Conservation (phyloP, 2,329 filamentous ascomycete genomes). For the Akanthomyces lecanii region DNA sequence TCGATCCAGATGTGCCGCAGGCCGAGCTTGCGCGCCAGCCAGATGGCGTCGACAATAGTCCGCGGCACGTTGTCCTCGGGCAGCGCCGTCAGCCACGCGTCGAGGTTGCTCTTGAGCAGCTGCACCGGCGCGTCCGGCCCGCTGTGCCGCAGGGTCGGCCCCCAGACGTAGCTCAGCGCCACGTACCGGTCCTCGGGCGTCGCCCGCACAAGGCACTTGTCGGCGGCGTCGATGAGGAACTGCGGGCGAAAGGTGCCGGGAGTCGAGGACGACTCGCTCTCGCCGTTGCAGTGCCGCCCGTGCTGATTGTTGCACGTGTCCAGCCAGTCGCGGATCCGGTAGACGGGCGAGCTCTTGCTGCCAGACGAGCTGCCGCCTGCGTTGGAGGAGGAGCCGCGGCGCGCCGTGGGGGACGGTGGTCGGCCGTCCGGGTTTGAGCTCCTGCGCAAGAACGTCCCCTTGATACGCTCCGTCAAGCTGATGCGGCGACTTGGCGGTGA, state of each 20-base stretch:
- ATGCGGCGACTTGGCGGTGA: slow-evolving; percentile 33
- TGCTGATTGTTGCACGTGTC: slow-evolving; percentile 41
- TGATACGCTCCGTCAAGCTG: slow-evolving; percentile 39
- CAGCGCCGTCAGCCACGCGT: slow-evolving; percentile 32
- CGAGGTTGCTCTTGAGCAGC: slow-evolving; percentile 34
- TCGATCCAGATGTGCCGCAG: slow-evolving; percentile 45
- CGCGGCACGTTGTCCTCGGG: slow-evolving; percentile 37
- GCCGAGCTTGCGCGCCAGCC: slow-evolving; percentile 40
- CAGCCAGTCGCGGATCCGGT: slow-evolving; percentile 40
- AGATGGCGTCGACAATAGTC: slow-evolving; percentile 42
- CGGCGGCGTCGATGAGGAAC: slow-evolving; percentile 39
- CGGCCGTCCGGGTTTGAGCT: slow-evolving; percentile 26
- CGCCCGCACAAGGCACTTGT: slow-evolving; percentile 36
- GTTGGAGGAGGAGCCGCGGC: not conserved
- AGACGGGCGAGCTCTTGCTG: slow-evolving; percentile 32
- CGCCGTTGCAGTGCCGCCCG: slow-evolving; percentile 35
- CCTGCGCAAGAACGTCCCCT: slow-evolving; percentile 31
- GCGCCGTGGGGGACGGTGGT: slow-evolving; percentile 25
- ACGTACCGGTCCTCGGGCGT: slow-evolving; percentile 38
- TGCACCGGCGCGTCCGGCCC: slow-evolving; percentile 27
- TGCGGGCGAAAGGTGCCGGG: slow-evolving; percentile 35
- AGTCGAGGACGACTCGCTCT: slow-evolving; percentile 21
- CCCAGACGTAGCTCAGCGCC: slow-evolving; percentile 45
- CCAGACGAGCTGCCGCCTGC: slow-evolving; percentile 22
- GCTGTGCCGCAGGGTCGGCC: slow-evolving; percentile 26